These are phyloP conservation scores for Aspergillus japonicus DNA, from an alignment of 2,329 filamentous ascomycete species.

Conservation along the genomic window DNA sequence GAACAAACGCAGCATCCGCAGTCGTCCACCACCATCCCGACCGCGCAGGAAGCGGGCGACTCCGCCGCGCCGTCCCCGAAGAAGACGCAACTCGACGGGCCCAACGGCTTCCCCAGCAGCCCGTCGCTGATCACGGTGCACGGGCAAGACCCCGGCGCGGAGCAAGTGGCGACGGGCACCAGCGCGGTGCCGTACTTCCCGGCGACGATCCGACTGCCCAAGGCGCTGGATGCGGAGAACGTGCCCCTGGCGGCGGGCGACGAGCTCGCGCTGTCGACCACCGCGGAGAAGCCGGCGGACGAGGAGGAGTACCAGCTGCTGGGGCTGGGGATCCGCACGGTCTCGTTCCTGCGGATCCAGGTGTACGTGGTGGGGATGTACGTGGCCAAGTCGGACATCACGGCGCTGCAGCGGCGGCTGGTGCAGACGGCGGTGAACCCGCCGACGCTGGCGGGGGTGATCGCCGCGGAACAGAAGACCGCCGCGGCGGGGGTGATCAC, in stretches of 20 bases:
- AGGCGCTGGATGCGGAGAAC: slow-evolving; percentile 35
- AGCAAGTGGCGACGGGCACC: slow-evolving; percentile 79
- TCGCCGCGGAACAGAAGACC: too few relatives aligned
- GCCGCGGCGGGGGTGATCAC: slow-evolving; percentile 15
- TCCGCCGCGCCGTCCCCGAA: background rate
- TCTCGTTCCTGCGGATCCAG: slow-evolving; percentile 84
- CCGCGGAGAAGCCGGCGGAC: slow-evolving; percentile 39
- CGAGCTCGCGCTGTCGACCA: slow-evolving; percentile 32
- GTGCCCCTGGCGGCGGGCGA: slow-evolving; percentile 33
- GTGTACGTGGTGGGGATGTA: slow-evolving; percentile 96
- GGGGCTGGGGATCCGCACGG: slow-evolving; percentile 81
- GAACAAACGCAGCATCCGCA: background rate
- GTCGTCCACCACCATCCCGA: background rate
- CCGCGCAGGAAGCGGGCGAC: background rate
- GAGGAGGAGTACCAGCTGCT: slow-evolving; percentile 78
- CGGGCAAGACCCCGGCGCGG: slow-evolving; percentile 58
- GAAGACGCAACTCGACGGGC: slow-evolving; percentile 42
- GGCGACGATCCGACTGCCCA: slow-evolving; percentile 64
- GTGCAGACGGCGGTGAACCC: slow-evolving; percentile 63
- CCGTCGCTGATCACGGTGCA: slow-evolving; percentile 38
- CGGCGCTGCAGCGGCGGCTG: slow-evolving; percentile 73
- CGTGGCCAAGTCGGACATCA: slow-evolving; percentile 78
- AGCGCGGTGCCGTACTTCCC: slow-evolving; percentile 78
- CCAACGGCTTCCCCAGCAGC: slow-evolving; percentile 35
- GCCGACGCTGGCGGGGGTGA: slow-evolving; percentile 13